A percentile compares a stretch with the other conserved stretches of the same genome.
Evolutionary conservation across 2,329 filamentous ascomycete species (phyloP).

Genomic region (Atkinsonella texensis): DNA sequence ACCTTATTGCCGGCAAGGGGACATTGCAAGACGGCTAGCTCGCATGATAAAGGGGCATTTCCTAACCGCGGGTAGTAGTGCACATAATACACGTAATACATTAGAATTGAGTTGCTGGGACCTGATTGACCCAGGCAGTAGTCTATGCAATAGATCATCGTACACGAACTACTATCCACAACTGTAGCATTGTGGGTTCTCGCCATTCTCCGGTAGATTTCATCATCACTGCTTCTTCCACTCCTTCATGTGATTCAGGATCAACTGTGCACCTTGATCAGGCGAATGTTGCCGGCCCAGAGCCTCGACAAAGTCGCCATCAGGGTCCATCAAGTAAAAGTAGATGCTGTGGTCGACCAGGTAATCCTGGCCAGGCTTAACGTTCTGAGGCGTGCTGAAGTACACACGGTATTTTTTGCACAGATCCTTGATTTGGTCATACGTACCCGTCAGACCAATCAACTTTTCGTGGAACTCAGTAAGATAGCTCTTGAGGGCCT

Average conservation of each 20-base stretch:
- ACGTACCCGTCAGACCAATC: conserved; percentile 81
- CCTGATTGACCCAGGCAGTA: background rate
- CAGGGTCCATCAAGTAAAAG: conserved; percentile 98
- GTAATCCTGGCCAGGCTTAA: conserved; percentile 91
- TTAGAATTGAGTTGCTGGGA: background rate
- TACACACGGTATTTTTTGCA: conserved; percentile 97
- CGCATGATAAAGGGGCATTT: too few relatives aligned
- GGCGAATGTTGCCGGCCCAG: conserved; percentile 91
- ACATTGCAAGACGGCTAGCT: too few relatives aligned
- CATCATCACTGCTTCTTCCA: conserved; percentile 20
- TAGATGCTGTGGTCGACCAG: conserved; percentile 98
- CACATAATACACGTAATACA: too few relatives aligned
- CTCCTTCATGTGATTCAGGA: conserved; percentile 70
- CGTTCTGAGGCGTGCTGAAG: conserved; percentile 81
- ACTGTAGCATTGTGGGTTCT: background rate
- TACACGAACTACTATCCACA: conserved; percentile 1
- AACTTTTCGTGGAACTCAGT: conserved; percentile 81
- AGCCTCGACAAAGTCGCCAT: conserved; percentile 96
- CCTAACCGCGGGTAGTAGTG: too few relatives aligned
- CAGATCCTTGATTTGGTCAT: conserved; percentile 84
- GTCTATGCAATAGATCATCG: background rate
- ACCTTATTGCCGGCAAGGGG: too few relatives aligned
- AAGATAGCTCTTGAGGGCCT: conserved; percentile 75
- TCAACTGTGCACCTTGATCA: conserved; percentile 71
- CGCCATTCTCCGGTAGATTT: background rate